Evolutionary conservation across 768 basidiomycete genomes (phyloP).

Genomic region (Pulveroboletus sp.): DNA sequence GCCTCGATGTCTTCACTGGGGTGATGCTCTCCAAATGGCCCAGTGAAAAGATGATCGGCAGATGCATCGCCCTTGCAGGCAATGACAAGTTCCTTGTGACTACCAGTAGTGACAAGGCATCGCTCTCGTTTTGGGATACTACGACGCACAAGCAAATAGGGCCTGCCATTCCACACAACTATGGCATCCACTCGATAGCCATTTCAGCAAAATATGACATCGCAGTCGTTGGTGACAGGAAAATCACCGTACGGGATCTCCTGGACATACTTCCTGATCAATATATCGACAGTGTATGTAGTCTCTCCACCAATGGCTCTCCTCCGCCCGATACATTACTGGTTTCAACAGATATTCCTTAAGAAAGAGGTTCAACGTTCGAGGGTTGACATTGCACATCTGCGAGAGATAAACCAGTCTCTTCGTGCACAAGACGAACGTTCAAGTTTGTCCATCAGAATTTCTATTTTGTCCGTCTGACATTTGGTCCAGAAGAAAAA

Average conservation of each 20-base stretch:
- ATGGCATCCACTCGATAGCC: neutral
- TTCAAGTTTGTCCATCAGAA: too few relatives aligned
- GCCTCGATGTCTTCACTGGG: neutral
- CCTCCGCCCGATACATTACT: neutral
- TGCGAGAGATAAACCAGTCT: too few relatives aligned
- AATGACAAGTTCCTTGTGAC: constrained; percentile 2
- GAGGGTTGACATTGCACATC: too few relatives aligned
- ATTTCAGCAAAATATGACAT: constrained; percentile 7
- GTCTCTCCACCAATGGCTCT: too few relatives aligned
- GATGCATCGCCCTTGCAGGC: neutral
- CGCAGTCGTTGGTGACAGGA: neutral
- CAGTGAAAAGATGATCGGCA: too few relatives aligned
- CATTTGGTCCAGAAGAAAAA: too few relatives aligned
- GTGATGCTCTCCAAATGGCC: neutral
- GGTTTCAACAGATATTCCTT: too few relatives aligned
- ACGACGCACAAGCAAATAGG: constrained; percentile 3
- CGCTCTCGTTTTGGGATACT: constrained; percentile 9
- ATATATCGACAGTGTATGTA: constrained; percentile 7
- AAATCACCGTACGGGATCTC: constrained; percentile 3
- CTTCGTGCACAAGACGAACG: too few relatives aligned
- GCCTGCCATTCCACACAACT: neutral
- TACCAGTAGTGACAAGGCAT: neutral
- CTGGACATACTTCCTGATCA: neutral
- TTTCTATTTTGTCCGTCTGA: too few relatives aligned
- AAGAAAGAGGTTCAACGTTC: too few relatives aligned